phyloP scores from a whole-genome alignment of 1,284 basidiomycete species.

The Leucoagaricus sp. region DNA sequence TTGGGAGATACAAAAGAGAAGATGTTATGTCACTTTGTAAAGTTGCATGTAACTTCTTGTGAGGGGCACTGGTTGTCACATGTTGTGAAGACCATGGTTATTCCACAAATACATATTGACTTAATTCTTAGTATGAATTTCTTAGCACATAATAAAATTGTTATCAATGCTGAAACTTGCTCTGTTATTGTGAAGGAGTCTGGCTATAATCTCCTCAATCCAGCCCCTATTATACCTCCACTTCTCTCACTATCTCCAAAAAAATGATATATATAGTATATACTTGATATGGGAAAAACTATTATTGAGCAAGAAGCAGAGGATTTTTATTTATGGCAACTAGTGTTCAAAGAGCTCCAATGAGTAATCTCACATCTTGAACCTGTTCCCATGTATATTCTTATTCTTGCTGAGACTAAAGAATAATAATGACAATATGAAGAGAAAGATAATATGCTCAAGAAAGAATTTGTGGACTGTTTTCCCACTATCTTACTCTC shows the following conservation, averaged over 20 bases:
- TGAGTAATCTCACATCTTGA: neutral
- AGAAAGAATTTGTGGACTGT: slow-evolving; percentile 24
- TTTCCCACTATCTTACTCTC: slow-evolving; percentile 20
- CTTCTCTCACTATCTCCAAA: neutral
- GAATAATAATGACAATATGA: neutral
- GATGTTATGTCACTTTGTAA: neutral
- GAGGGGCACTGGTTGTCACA: neutral
- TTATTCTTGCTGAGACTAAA: neutral
- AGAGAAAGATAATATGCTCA: slow-evolving; percentile 29
- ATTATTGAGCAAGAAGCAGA: neutral
- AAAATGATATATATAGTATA: too few species aligned
- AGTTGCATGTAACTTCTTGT: neutral
- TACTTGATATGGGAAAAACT: too few species aligned
- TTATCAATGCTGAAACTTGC: slow-evolving; percentile 35
- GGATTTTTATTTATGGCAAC: too few species aligned
- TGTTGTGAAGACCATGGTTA: slow-evolving; percentile 12
- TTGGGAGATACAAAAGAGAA: neutral
- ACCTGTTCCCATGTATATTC: neutral
- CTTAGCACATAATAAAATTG: slow-evolving; percentile 35
- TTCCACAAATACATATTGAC: slow-evolving; percentile 31
- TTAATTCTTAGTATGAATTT: slow-evolving; percentile 31
- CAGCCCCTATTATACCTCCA: neutral
- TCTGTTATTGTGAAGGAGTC: neutral
- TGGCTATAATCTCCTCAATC: neutral
- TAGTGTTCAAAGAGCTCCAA: neutral